Evolutionary conservation across 495 filamentous ascomycete species (phyloP), one percentile per base, ranked within the genome.

Genomic region (Pseudotulostoma volvatum): DNA sequence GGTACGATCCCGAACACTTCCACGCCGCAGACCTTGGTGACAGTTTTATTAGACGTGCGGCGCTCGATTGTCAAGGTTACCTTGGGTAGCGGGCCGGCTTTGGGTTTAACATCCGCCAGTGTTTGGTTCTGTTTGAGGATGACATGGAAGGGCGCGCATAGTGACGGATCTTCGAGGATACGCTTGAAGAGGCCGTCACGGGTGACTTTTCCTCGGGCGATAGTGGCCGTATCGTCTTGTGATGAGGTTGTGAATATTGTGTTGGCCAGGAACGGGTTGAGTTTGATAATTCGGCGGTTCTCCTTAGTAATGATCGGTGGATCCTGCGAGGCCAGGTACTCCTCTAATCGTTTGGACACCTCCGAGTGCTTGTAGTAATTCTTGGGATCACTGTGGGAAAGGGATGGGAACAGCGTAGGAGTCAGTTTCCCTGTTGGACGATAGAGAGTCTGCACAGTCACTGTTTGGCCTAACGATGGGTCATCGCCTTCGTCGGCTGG

Each of bases 41-140:
- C 68, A 2, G 69, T 75, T 55, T 83, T 84, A 20, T 71, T 76
- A 9, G 76, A 77, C n/a, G 68, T 71, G 1, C 78, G 65, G 19
- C 71, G 77, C 49, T 83, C 77, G 3, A 81, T 51, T 0, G 63
- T 56, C 19, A 84, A 63, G 5, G 57, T 55, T 7, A 73, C 62
- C 38, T 78, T 80, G 2, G 79, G 77, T 19, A 72, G 52, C 0
- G 60, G 40, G 0, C 79, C 79, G 4, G 74, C 58, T 47, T 74
- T 77, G 2, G 79, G 68, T 50, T 80, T 83, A n/a, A 64, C 59
- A 31, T 61, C 60, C 30, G 57, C 53, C 3, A 66, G 46, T 0
- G 67, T 65, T 44, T 71, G 66, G 23, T 64, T 54, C 9, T 68
- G 59, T 18, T 68, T 71, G 0, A 80, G 56, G 23, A 83, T 71